Evolutionary conservation across 768 basidiomycete genomes (phyloP).

Genomic region (Rhodotorula toruloides): DNA sequence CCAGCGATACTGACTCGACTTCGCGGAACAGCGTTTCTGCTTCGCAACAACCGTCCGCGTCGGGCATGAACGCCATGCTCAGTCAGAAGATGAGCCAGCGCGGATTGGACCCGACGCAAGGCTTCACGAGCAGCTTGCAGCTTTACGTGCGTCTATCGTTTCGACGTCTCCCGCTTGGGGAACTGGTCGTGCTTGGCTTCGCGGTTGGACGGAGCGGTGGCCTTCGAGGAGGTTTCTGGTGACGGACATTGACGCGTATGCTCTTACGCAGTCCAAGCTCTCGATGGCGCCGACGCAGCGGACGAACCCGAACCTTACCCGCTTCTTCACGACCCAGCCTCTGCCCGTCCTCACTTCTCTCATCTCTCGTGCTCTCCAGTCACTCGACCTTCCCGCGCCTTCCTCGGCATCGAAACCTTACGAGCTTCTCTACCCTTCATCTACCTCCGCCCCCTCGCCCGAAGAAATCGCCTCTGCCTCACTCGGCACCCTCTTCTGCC

Average conservation of each 20-base stretch:
- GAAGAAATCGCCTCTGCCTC: background rate
- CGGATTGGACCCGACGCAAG: constrained; percentile 54
- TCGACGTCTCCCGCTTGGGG: no score
- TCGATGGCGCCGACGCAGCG: constrained; percentile 38
- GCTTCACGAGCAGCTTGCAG: constrained; percentile 74
- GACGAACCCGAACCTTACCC: constrained; percentile 67
- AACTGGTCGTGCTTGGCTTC: no score
- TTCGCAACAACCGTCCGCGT: constrained; percentile 2
- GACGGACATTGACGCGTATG: background rate
- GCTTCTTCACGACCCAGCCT: constrained; percentile 55
- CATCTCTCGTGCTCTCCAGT: constrained; percentile 6
- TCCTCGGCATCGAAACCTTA: background rate
- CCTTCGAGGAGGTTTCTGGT: no score
- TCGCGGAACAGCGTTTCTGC: background rate
- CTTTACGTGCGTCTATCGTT: constrained; percentile 61
- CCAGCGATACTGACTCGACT: no score
- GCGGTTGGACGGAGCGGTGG: no score
- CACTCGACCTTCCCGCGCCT: background rate
- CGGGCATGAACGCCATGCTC: constrained; percentile 54
- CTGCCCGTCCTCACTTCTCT: constrained; percentile 10
- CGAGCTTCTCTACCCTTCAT: constrained; percentile 13
- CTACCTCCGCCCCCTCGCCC: background rate
- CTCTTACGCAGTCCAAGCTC: constrained; percentile 53
- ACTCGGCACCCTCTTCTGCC: constrained; percentile 10
- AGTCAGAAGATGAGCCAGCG: constrained; percentile 61